These are phyloP conservation scores for Sarocladium oryzae DNA, from an alignment of 2,329 filamentous ascomycete species.

Conservation along the genomic window DNA sequence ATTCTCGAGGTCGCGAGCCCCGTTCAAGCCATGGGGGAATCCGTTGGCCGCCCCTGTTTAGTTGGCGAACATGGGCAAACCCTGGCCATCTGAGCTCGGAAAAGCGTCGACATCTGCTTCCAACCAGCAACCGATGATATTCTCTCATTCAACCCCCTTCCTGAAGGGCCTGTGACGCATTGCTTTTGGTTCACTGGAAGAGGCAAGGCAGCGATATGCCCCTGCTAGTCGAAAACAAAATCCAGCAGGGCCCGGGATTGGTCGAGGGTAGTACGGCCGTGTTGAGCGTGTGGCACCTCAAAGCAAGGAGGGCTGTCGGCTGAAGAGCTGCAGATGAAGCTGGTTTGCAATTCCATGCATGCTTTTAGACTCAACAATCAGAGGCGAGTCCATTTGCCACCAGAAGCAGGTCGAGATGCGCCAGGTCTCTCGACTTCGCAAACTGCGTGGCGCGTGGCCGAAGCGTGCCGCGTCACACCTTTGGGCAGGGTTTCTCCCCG, in stretches of 20 bases:
- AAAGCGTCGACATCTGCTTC: neutral
- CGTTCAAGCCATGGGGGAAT: no score
- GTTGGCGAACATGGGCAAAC: neutral
- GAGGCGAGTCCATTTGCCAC: neutral
- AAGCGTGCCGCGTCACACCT: neutral
- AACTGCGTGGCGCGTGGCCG: neutral
- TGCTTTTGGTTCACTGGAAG: conserved; percentile 1
- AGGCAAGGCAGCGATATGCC: neutral
- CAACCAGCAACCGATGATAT: neutral
- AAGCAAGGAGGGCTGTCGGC: conserved; percentile 4
- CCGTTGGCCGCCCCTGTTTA: neutral
- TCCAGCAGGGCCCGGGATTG: neutral
- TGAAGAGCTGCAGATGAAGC: neutral
- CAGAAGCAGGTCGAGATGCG: neutral
- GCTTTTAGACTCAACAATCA: neutral
- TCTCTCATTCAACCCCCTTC: neutral
- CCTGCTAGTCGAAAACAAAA: conserved; percentile 1
- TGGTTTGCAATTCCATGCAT: neutral
- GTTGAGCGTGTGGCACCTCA: conserved; percentile 2
- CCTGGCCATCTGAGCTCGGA: neutral
- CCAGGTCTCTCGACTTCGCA: no score
- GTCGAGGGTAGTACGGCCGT: neutral
- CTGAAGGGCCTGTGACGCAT: conserved; percentile 2
- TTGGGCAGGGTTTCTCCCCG: neutral
- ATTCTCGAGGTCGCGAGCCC: neutral